Conservation (phyloP, 2,329 filamentous ascomycete genomes). For the Corynespora cassiicola region DNA sequence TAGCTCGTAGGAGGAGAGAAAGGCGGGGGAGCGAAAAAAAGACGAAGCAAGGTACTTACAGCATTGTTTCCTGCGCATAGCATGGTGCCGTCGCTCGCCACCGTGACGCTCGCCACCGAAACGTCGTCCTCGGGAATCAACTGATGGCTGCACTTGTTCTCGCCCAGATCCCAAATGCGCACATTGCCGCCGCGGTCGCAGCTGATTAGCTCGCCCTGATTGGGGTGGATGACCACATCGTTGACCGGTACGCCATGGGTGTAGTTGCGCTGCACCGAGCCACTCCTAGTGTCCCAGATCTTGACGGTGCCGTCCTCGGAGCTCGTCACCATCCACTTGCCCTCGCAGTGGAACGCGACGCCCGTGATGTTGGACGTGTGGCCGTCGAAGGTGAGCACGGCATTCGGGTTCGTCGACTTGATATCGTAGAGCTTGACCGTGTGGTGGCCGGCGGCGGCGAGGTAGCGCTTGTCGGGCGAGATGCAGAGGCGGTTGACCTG, state of each 20-base stretch:
- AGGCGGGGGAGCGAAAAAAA: not conserved
- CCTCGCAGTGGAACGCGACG: constrained; percentile 96
- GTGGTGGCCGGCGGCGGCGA: constrained; percentile 81
- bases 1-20: not conserved
- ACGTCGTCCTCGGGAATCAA: constrained; percentile 96
- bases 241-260: constrained; percentile 88
- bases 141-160: constrained; percentile 97
- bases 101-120: constrained; percentile 90
- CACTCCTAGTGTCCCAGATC: constrained; percentile 92
- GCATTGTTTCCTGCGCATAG: constrained; percentile 93
- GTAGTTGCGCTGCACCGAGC: constrained; percentile 90
- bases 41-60: constrained; percentile 58
- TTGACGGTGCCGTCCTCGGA: constrained; percentile 96
- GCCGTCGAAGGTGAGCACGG: constrained; percentile 91
- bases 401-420: constrained; percentile 95
- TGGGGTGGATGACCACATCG: constrained; percentile 99
- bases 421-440: constrained; percentile 98
- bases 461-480: constrained; percentile 95
- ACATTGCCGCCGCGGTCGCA: constrained; percentile 94
- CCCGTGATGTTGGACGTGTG: constrained; percentile 96
- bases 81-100: constrained; percentile 91
- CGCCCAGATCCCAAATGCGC: constrained; percentile 92
- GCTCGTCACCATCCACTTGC: constrained; percentile 99
- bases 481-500: constrained; percentile 99
- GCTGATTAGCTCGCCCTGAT: constrained; percentile 97